Base-by-base conservation (phyloP, 768 basidiomycete species). In the Agaricus subrufescens region DNA sequence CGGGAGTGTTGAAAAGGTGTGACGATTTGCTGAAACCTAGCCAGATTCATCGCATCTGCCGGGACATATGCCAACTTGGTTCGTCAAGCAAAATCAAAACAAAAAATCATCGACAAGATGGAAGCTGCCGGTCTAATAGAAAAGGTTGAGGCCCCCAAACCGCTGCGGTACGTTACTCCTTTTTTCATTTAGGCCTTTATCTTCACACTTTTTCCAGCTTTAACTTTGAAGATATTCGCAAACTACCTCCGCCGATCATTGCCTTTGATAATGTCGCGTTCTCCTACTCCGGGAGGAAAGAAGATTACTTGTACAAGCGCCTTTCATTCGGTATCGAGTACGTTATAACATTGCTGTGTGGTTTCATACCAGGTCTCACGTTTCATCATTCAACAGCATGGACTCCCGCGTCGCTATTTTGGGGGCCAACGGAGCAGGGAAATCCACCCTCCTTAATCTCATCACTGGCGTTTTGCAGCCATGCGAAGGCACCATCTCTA, bases 61-160 rank as follows among this genome's bases (percentile, higher is more conserved):
- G 96, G 96, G 83, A 99, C 96, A 37, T 99, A 98, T 69, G 97
- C 96, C 63, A 99, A 99, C 72, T 84, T 99, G 62, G 96, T 99
- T 65, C 92, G 88, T 66, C 96, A 99, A 73, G 96, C 96, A 63
- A 98, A 99, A 76, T 98, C 95, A 50, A 99, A 99, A 71, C 96
- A 99, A 73, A 99, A 99, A 83, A 98, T 99, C 61, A 96, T 99
- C 73, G 96, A 99, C 80, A 99, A 99, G 84, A 99, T 99, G 96
- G 97, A 99, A 79, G 96, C 96, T 27, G 96, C 95, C 12, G 96
- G 96, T 60, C 80, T 99, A 43, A 81, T 99, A 67, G 93, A 99
- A 73, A 94, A 93, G 75, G 75, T 97, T 57, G 93, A 95, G 67
- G 69, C 70, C 3, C 78, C 81, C 37, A 85, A 82, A 63, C 83